Conservation (phyloP, 441 rosid genomes). For the Breynia disticha region DNA sequence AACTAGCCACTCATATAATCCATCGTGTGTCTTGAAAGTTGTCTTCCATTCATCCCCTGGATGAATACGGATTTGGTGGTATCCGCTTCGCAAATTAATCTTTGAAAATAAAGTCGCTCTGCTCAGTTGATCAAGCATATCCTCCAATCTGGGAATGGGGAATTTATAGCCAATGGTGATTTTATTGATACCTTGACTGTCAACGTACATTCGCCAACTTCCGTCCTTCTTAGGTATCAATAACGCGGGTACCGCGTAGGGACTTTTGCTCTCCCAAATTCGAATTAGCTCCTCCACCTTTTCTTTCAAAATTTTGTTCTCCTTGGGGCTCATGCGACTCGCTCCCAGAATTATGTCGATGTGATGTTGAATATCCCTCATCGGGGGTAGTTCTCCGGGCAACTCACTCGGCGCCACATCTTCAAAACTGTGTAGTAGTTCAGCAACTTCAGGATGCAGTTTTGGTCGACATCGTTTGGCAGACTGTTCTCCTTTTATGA, state of each 20-base stretch:
- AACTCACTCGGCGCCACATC: too few relatives aligned
- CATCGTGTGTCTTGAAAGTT: neutral
- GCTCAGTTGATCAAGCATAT: neutral
- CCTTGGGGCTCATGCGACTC: too few relatives aligned
- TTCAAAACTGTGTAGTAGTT: too few relatives aligned
- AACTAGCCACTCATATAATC: conserved; percentile 1
- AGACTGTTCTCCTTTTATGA: too few relatives aligned
- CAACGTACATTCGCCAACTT: conserved; percentile 3
- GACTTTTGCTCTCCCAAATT: conserved; percentile 4
- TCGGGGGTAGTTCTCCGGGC: too few relatives aligned
- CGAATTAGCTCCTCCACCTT: too few relatives aligned
- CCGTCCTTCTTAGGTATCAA: conserved; percentile 3
- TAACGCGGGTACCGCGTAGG: neutral
- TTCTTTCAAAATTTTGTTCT: too few relatives aligned
- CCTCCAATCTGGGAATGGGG: neutral
- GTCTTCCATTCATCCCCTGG: conserved; percentile 8
- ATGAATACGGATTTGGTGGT: neutral
- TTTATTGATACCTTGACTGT: neutral
- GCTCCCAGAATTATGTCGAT: too few relatives aligned
- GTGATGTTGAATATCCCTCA: too few relatives aligned
- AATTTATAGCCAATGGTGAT: neutral
- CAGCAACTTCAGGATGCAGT: too few relatives aligned
- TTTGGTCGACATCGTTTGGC: too few relatives aligned
- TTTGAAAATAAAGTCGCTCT: neutral
- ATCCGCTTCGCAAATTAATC: conserved; percentile 1